Conservation (phyloP, 2,329 filamentous ascomycete species). For the Aureobasidium pullulans region DNA sequence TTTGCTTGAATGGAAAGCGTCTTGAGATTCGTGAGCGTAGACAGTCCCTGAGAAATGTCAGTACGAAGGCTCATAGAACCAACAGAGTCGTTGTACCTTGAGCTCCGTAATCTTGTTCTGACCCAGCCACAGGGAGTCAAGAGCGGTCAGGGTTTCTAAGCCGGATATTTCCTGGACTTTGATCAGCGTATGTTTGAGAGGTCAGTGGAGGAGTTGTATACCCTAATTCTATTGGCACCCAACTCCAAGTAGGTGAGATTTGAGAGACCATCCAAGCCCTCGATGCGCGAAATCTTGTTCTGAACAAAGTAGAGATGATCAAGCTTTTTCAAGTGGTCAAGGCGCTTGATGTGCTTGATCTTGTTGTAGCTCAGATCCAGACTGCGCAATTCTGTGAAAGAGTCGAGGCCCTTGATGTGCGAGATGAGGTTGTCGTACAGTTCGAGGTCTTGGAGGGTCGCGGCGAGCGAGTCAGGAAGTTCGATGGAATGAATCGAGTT, state of each 20-base stretch:
- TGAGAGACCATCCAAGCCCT: constrained; percentile 67
- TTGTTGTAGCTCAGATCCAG: constrained; percentile 98
- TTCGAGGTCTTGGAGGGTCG: constrained; percentile 74
- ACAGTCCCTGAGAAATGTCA: constrained; percentile 46
- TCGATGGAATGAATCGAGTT: constrained; percentile 79
- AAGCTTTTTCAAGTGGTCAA: constrained; percentile 68
- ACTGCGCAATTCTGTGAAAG: constrained; percentile 64
- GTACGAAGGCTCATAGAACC: background rate
- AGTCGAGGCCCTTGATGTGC: constrained; percentile 76
- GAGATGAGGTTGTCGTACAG: constrained; percentile 94
- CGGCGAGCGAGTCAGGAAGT: constrained; percentile 58
- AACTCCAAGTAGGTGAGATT: constrained; percentile 79
- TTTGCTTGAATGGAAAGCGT: constrained; percentile 95
- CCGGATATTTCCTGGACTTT: constrained; percentile 63
- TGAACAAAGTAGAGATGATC: constrained; percentile 87
- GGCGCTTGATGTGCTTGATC: constrained; percentile 93
- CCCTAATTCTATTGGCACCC: constrained; percentile 79
- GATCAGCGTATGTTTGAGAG: background rate
- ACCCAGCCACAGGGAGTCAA: constrained; percentile 89
- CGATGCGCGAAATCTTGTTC: constrained; percentile 86
- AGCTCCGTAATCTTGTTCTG: constrained; percentile 95
- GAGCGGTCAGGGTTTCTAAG: constrained; percentile 63
- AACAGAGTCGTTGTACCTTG: constrained; percentile 27
- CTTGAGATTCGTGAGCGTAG: constrained; percentile 67
- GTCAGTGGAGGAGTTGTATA: background rate